Base-by-base conservation (phyloP, 768 basidiomycete genomes). In the Phanerochaete sordida region DNA sequence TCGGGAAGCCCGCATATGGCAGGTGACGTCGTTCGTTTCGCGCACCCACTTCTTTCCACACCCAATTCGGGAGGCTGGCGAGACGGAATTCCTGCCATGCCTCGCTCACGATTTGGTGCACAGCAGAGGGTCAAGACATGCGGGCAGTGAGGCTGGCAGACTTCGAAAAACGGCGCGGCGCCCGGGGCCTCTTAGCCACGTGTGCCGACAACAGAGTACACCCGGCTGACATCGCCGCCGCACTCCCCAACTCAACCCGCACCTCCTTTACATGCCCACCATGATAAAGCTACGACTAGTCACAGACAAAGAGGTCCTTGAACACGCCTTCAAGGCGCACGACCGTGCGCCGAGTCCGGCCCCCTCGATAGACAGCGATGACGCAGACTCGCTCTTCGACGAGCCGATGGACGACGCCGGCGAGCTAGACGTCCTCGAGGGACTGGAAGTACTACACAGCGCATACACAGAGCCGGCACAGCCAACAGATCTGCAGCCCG, bases 361-460 rank as follows among this genome's bases (percentile, higher is more conserved):
- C 9, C 4, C 6, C 54, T 66, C 66, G 12, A 23, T n/a, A 8
- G 48, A 35, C 51, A 6, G 35, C 12, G 31, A 28, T 1, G 69
- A 70, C 45, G 35, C 52, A 21, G 71, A 84, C 64, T 84, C 84
- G 5, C 71, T 85, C 28, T 84, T 84, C n/a, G n/a, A n/a, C n/a
- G n/a, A n/a, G n/a, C n/a, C n/a, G n/a, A n/a, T n/a, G n/a, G n/a
- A n/a, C 33, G 33, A 35, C 23, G 24, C 45, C 48, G 28, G 53
- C 21, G 30, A 56, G 43, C 28, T 35, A 35, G 43, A 54, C 16
- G 35, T 56, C 7, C 28, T 51, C 21, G 39, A 15, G 19, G 58
- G 28, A 21, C 46, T 30, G 7, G 39, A 49, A 5, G 11, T 31
- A 21, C 7, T 21, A 24, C 49, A 43, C 21, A 45, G 27, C 31